Evolutionary conservation across 1,284 basidiomycete genomes (phyloP), one percentile per base, ranked within the genome.

Genomic region (Cystobasidiaceae sp.): DNA sequence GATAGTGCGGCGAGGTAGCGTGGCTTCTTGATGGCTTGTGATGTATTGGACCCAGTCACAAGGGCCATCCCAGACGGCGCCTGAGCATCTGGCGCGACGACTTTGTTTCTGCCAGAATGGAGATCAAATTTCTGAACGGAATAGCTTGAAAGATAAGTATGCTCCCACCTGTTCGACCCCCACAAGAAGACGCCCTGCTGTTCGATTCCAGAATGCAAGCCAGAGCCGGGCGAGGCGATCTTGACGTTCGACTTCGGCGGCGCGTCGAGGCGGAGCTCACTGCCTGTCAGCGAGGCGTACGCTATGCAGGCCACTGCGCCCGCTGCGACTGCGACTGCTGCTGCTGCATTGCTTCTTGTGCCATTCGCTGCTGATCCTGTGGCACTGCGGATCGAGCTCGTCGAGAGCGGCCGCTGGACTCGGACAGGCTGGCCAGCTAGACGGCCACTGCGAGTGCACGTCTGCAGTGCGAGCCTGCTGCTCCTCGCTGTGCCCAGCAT

Each of bases 1-100:
- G 67, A 59, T 5, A 74, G 61, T 0, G 64, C 21, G 0, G 46
- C 11, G 0, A 68, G 21, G 7, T 65, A 37, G 6, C 46, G 37
- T 6, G 73, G 71, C 7, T 62, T 56, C 66, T 74, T 74, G 60
- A 73, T 52, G 15, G 61, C 34, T 52, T 52, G 50, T 15, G 50
- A 37, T 39, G 50, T 52, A 25, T 52, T 52, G 50, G 37, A 37
- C 23, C 33, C 33, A 13, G 41, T 32, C 3, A 52, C 28, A 25
- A 37, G 41, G 27, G 50, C 33, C 21, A 37, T 52, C 41, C 50
- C 25, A 8, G 67, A 69, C 27, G 49, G 34, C 11, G 55, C 64
- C 23, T 68, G 25, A 6, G 61, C 30, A 2, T 63, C 50, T 5
- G 72, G 69, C 3, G 68, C 45, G 2, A 67, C 68, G 25, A 71